Percentiles rank a stretch among this genome's conserved stretches.
These are phyloP conservation scores for Suillus lakei DNA, from an alignment of 768 basidiomycete genomes.

Conservation along the genomic window DNA sequence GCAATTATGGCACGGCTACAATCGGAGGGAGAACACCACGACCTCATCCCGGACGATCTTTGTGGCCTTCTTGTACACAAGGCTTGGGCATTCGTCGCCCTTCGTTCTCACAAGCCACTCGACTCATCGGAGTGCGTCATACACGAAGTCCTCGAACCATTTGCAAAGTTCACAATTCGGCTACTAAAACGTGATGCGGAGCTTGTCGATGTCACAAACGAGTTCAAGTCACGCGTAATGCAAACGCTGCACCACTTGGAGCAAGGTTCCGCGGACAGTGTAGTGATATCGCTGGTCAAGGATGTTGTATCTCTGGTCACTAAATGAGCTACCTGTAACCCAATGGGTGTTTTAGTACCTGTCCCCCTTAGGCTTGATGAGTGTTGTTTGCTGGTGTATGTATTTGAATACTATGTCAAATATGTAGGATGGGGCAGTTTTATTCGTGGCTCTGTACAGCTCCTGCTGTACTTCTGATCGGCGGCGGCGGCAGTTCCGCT, in stretches of 20 bases:
- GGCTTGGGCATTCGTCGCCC: conserved; percentile 11
- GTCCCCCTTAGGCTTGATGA: neutral
- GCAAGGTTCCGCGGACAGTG: neutral
- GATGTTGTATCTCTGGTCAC: neutral
- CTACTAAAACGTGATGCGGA: neutral
- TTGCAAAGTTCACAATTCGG: conserved; percentile 7
- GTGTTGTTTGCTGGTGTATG: neutral
- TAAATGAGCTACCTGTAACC: neutral
- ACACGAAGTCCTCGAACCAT: conserved; percentile 7
- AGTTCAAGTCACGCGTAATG: conserved; percentile 4
- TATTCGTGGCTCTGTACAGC: neutral
- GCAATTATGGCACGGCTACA: conserved; percentile 1
- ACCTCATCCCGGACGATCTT: conserved; percentile 6
- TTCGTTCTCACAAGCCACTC: conserved; percentile 2
- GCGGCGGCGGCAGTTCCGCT: neutral
- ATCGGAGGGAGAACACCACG: neutral
- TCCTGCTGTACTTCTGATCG: neutral
- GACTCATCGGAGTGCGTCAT: conserved; percentile 3
- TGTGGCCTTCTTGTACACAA: conserved; percentile 11
- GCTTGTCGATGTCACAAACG: conserved; percentile 6
- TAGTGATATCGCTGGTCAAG: neutral
- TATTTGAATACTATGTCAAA: neutral
- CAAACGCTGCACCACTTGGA: conserved; percentile 6
- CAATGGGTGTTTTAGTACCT: neutral
- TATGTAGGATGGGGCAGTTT: neutral